These are phyloP conservation scores for Epichloe coenophiala DNA, from an alignment of 2,329 filamentous ascomycete species.

Conservation along the genomic window DNA sequence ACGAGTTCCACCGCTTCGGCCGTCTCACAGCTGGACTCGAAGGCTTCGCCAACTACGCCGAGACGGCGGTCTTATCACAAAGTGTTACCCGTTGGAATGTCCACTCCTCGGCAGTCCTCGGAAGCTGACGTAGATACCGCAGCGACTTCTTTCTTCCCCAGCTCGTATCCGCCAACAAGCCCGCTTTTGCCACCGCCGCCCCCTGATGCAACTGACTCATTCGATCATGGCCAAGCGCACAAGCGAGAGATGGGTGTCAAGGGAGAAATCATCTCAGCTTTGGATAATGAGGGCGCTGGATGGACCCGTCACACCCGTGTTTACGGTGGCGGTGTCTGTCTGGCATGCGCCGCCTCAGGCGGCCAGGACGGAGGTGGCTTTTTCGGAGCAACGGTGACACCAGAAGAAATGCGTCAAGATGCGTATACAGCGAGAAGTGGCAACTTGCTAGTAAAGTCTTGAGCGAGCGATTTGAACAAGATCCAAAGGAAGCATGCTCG, in stretches of 20 bases:
- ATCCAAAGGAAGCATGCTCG: no score
- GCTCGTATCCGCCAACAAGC: conserved; percentile 35
- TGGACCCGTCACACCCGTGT: conserved; percentile 47
- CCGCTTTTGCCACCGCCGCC: conserved; percentile 35
- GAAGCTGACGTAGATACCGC: conserved; percentile 12
- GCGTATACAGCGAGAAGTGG: not conserved
- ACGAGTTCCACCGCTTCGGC: conserved; percentile 22
- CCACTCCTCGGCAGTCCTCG: conserved; percentile 13
- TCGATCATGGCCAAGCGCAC: conserved; percentile 11
- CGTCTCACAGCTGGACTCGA: conserved; percentile 13
- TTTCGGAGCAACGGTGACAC: conserved; percentile 40
- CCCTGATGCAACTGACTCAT: conserved; percentile 12
- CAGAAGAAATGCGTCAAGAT: conserved; percentile 34
- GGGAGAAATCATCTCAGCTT: conserved; percentile 36
- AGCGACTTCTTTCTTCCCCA: conserved; percentile 26
- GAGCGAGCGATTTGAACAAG: no score
- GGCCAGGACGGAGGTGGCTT: conserved; percentile 32
- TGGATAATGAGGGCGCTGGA: conserved; percentile 32
- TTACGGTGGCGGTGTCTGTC: conserved; percentile 43
- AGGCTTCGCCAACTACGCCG: conserved; percentile 18
- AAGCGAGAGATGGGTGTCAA: conserved; percentile 28
- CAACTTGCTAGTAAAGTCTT: not conserved
- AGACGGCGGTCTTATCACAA: conserved; percentile 30
- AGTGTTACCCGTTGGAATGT: conserved; percentile 23
- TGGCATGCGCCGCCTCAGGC: conserved; percentile 38